Evolutionary conservation across 768 basidiomycete species (phyloP), one percentile per base, ranked within the genome.

Genomic region (Kwoniella bestiolae): DNA sequence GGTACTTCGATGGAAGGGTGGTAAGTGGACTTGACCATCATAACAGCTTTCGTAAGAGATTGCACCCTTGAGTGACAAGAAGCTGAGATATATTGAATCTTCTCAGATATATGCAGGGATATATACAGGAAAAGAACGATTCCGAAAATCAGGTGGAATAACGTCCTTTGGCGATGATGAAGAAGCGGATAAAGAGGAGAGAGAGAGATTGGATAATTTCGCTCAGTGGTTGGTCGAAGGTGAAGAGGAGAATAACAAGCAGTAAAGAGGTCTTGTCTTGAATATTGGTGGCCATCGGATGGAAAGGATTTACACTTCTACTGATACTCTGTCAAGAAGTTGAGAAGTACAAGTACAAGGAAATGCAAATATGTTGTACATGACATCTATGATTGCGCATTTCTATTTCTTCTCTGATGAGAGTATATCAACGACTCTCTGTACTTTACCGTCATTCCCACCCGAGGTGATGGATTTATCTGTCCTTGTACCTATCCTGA

Each of bases 401-500:
- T 38, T 44, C 32, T 66, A 58, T 21, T 68, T 44, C 49, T 60
- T 67, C 32, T 71, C 68, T 29, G 61, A 62, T 46, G 77, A 73
- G 26, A 98, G 80, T 45, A 96, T 91, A 51, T 89, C 89, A 70
- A 90, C 84, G 7, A 98, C 93, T 28, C 93, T 86, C 56, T 84
- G 83, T 16, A 96, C 86, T 78, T 98, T 97, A 58, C 82, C 83
- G 23, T 87, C 87, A 70, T 96, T 96, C 6, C 89, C 92, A 21
- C 85, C 84, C 4, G 82, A 80, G 7, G 73, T 63, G 18, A 89
- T 85, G 41, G 85, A 83, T 65, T 88, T 86, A 80, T 94, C 87
- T 25, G 86, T 85, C 50, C 94, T 87, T 1, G 95, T 97, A 46
- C 95, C 95, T 58, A 98, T 94, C 28, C 95, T 89, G 65, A 97